Base-by-base conservation (phyloP, 306 rosid species). In the Vachellia collinsii region DNA sequence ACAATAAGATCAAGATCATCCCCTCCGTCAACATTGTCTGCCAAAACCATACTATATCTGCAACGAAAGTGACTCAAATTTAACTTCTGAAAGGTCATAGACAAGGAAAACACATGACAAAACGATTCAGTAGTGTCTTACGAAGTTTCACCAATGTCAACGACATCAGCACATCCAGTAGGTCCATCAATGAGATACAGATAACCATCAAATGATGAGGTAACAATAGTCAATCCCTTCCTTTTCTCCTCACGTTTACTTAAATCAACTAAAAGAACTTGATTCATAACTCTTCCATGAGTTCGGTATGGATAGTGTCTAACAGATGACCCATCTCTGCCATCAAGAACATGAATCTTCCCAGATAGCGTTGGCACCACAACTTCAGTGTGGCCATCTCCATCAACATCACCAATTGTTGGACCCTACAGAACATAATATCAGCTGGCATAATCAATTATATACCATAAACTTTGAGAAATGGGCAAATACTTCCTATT, bases 91-190 rank as follows among this genome's bases (percentile, higher is more conserved):
- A 82, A 68, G 66, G 63, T 77, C 22, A 39, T n/a, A 56, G 48
- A n/a, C 75, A 75, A 79, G 74, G 80, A 51, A 75, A 74, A 65
- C 23, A 34, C 25, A 74, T 34, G n/a, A 75, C 25, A 50, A 11
- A 69, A 8, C 71, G 77, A 71, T 71, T 87, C 25, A 65, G 47
- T 84, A 59, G 81, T 48, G 63, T 80, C 97, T 88, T 92, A 96
- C 99, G 98, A 96, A 71, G 98, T 96, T 94, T 96, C 99, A 25
- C 99, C 99, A 76, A 96, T 91, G 86, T 96, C 99, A 75, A 96
- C 97, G 75, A 93, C 99, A 86, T 96, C 99, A 11, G 97, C 92
- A 84, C 99, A 96, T 76, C 97, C 88, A 22, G 98, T 93, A 39
- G 94, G 92, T 83, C 99, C 99, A 84, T 96, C 99, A 79, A 96